Evolutionary conservation across 345 rosid species (phyloP).

Genomic region (Brassica cretica): DNA sequence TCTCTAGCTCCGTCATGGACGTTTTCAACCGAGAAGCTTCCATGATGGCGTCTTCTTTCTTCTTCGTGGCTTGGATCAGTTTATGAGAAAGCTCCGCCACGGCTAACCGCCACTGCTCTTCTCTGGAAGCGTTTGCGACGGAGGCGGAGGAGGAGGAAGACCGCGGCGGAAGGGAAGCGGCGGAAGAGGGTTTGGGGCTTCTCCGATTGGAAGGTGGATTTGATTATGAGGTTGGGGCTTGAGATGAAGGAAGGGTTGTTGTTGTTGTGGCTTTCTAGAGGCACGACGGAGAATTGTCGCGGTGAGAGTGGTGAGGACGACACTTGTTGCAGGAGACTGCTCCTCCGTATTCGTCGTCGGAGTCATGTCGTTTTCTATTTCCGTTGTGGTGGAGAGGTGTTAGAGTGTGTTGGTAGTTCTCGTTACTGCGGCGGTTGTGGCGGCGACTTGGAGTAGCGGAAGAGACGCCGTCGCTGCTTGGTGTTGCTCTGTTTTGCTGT

Average conservation of each 20-base stretch:
- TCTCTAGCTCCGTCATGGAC: slow-evolving; percentile 89
- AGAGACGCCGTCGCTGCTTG: slow-evolving; percentile 40
- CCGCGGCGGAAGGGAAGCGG: slow-evolving; percentile 28
- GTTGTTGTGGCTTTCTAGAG: slow-evolving; percentile 56
- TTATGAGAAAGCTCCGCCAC: slow-evolving; percentile 84
- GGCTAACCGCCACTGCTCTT: slow-evolving; percentile 73
- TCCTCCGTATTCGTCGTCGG: slow-evolving; percentile 30
- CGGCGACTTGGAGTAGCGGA: slow-evolving; percentile 44
- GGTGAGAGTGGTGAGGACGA: slow-evolving; percentile 62
- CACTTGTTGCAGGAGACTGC: slow-evolving; percentile 83
- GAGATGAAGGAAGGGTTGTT: slow-evolving; percentile 56
- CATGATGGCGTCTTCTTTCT: slow-evolving; percentile 71
- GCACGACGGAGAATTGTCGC: slow-evolving; percentile 82
- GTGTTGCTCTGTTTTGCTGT: slow-evolving; percentile 40
- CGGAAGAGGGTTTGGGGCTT: slow-evolving; percentile 53
- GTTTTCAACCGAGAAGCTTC: slow-evolving; percentile 78
- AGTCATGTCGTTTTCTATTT: slow-evolving; percentile 48
- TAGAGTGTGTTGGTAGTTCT: slow-evolving; percentile 47
- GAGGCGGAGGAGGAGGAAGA: slow-evolving; percentile 28
- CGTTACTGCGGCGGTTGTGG: slow-evolving; percentile 45
- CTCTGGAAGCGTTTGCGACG: slow-evolving; percentile 43
- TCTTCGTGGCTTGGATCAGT: slow-evolving; percentile 73
- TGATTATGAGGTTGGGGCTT: slow-evolving; percentile 79
- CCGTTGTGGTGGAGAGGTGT: slow-evolving; percentile 68
- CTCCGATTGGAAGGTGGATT: slow-evolving; percentile 63